Conservation (phyloP, 306 rosid species). For the Malus sylvestris region DNA sequence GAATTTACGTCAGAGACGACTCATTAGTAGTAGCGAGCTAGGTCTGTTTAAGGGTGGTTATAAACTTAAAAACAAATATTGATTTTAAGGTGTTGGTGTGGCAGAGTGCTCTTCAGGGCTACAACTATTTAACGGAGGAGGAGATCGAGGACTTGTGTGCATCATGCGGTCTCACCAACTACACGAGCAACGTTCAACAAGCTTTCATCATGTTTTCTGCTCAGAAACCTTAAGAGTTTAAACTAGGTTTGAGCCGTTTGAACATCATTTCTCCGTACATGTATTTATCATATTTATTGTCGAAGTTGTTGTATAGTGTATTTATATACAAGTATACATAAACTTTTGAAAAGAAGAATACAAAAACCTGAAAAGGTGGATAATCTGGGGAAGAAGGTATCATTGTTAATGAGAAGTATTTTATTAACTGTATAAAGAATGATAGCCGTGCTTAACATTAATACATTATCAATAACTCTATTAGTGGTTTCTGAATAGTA, state of each 20-base stretch:
- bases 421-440: slow-evolving; percentile 5
- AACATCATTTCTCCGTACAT: slow-evolving; percentile 19
- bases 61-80: slow-evolving; percentile 10
- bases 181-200: slow-evolving; percentile 57
- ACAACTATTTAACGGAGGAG: slow-evolving; percentile 43
- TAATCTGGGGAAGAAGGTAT: slow-evolving; percentile 16
- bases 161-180: slow-evolving; percentile 78
- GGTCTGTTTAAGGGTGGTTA: neutral
- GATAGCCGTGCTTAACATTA: slow-evolving; percentile 2
- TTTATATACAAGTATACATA: slow-evolving; percentile 2
- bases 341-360: slow-evolving; percentile 14
- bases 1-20: neutral
- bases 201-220: slow-evolving; percentile 77
- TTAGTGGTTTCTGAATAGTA: slow-evolving; percentile 8
- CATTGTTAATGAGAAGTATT: slow-evolving; percentile 12
- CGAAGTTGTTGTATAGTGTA: slow-evolving; percentile 19
- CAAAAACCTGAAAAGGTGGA: slow-evolving; percentile 22
- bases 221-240: slow-evolving; percentile 45
- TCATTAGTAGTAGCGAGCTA: neutral
- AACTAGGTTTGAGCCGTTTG: slow-evolving; percentile 21
- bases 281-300: slow-evolving; percentile 1
- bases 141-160: slow-evolving; percentile 66
- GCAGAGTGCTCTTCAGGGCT: slow-evolving; percentile 44
- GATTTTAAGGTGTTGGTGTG: neutral
- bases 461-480: neutral